A percentile compares a stretch with the other conserved stretches of the same genome.
These are phyloP conservation scores for Chrysochromulina parva DNA, from an alignment of 78 protist genomes.

Conservation along the genomic window DNA sequence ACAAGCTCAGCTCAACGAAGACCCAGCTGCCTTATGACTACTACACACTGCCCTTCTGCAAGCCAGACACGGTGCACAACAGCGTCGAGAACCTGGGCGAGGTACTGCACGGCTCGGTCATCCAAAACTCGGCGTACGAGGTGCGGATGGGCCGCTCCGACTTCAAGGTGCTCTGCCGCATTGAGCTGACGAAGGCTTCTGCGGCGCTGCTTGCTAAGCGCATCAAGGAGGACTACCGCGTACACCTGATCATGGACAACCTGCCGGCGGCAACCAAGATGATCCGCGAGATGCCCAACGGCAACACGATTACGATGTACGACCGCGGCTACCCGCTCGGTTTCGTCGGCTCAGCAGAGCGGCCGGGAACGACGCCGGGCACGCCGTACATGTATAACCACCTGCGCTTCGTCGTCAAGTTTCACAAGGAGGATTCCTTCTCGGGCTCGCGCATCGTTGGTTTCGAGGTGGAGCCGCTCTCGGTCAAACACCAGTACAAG, in stretches of 20 bases:
- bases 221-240: conserved; percentile 40
- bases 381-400: conserved; percentile 40
- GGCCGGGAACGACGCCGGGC: not conserved
- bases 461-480: conserved; percentile 65
- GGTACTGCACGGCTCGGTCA: conserved; percentile 19
- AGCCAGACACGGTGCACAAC: not conserved
- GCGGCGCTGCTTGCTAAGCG: not conserved
- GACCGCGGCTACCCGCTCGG: conserved; percentile 14
- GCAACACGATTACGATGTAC: not conserved
- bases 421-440: conserved; percentile 16
- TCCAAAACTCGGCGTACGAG: conserved; percentile 36
- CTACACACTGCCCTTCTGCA: conserved; percentile 34
- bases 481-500: conserved; percentile 30
- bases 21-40: conserved; percentile 45
- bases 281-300: not conserved
- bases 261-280: conserved; percentile 21
- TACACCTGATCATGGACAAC: conserved; percentile 41
- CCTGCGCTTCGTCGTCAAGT: conserved; percentile 34
- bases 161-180: conserved; percentile 29
- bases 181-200: not conserved
- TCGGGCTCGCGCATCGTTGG: conserved; percentile 69
- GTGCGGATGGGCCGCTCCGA: not conserved
- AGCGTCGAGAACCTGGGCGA: conserved; percentile 45
- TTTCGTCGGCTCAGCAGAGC: not conserved
- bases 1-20: conserved; percentile 2